Evolutionary conservation across 2,329 filamentous ascomycete genomes (phyloP), one percentile per base, ranked within the genome.

Genomic region (Erysiphe pisi): DNA sequence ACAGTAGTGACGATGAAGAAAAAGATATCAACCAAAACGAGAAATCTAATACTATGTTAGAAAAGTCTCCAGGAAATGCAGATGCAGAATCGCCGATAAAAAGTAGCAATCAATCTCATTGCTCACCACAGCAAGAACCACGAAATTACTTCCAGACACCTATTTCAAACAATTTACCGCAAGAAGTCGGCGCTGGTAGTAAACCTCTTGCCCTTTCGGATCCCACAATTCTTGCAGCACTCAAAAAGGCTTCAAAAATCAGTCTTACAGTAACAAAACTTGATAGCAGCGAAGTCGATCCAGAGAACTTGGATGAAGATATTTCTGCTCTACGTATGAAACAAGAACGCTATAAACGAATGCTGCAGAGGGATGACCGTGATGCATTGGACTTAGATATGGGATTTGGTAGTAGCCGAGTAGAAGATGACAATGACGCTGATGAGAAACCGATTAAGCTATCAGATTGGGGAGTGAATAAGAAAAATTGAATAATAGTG

Each of bases 381-480:
- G 94, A 98, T 82, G 89, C 93, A 73, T 90, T 94, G 77, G 94
- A 99, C 83, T 87, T 99, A 84, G 95, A 99, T 81, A 88, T 98
- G 86, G 94, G 94, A 78, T 98, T 99, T 81, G 95, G 95, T 49
- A 92, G 90, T 28, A 95, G 91, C 81, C 87, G 94, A 43, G 90
- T 93, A 80, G 93, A 92, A 76, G 95, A 97, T 81, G 93, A 94
- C 75, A 94, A 94, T 78, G 94, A 97, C 79, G 87, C 91, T 79
- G 92, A 93, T 61, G 84, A 84, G 82, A 85, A 85, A 65, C 89
- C 87, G 79, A 84, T 93, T 79, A 92, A 91, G 84, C 83, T 94
- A 77, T 89, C 88, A 58, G 84, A 88, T 80, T 92, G 92, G 85
- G 86, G 84, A 18, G 87, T n/a, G n/a, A n/a, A n/a, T n/a, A n/a